Evolutionary conservation across 2,329 filamentous ascomycete species (phyloP), one percentile per base, ranked within the genome.

Genomic region (Stagonosporopsis vannaccii): DNA sequence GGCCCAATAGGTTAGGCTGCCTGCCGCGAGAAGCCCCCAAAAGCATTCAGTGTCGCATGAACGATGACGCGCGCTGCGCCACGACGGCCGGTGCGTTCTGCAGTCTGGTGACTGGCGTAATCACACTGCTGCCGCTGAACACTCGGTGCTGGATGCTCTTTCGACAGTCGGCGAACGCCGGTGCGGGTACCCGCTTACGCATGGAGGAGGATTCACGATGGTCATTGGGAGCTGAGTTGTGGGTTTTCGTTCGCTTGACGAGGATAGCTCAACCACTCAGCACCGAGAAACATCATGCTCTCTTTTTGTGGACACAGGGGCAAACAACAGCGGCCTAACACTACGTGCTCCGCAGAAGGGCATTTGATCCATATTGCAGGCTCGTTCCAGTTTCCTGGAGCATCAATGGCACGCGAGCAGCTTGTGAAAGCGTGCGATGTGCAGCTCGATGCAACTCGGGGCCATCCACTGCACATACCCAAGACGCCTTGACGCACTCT

Each of bases 11-110:
- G 9, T 12, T 6, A n/a, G 11, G 20, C 6, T 23, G 17, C 9
- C n/a, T 23, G 35, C n/a, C 35, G 6, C 44, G 51, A 41, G 51
- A 51, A 49, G 39, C 28, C 33, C 41, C 49, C 50, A 45, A 55
- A 59, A 58, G 61, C 58, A 58, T 43, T 53, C 47, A 55, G 46
- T 30, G 53, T 62, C 56, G 56, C 60, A 65, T 58, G 41, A 57
- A 51, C 17, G 37, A 57, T 44, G 54, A 50, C 52, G 30, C 43
- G 36, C 20, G 44, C 58, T 56, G 54, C 53, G 54, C 57, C 49
- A 54, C 54, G 36, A 47, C 46, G 37, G 45, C 42, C 49, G 33
- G 41, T 35, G 44, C 51, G 51, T 42, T 54, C 47, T 37, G 39
- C 50, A 44, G 47, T 51, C 42, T 43, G 26, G 50, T 39, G 40